Conservation (phyloP, 345 rosid species). For the Hibiscus trionum region DNA sequence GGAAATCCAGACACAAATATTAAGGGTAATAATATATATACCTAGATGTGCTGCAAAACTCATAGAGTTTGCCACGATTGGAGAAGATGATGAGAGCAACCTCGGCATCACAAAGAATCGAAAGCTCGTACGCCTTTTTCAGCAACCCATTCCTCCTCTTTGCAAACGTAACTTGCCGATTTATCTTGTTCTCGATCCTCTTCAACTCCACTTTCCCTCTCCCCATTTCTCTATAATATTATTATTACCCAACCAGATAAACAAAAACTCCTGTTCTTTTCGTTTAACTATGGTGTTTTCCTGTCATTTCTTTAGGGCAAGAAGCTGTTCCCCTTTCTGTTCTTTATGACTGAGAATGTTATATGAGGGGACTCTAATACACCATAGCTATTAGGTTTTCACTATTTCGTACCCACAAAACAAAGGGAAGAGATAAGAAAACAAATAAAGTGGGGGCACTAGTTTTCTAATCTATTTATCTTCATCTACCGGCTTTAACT, state of each 20-base stretch:
- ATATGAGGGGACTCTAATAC: background rate
- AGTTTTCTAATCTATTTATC: background rate
- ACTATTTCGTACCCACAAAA: background rate
- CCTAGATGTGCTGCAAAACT: constrained; percentile 11
- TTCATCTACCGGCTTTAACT: background rate
- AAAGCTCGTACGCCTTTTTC: constrained; percentile 11
- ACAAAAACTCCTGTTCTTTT: background rate
- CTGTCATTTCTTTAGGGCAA: background rate
- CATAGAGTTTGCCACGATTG: constrained; percentile 10
- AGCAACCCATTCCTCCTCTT: constrained; percentile 14
- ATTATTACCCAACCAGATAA: background rate
- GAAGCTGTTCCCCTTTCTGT: background rate
- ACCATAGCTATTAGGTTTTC: constrained; percentile 4
- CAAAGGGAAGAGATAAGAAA: background rate
- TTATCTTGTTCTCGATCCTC: constrained; percentile 15
- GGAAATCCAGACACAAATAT: background rate
- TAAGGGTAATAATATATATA: background rate
- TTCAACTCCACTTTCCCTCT: constrained; percentile 12
- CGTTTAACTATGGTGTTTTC: no score
- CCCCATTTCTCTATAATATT: background rate
- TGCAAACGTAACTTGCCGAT: constrained; percentile 9
- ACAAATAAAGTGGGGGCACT: background rate
- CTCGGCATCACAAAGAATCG: constrained; percentile 13
- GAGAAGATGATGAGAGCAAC: constrained; percentile 13
- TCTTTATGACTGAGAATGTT: background rate